Evolutionary conservation across 495 filamentous ascomycete genomes (phyloP).

Genomic region (Friedmanniomyces simplex): DNA sequence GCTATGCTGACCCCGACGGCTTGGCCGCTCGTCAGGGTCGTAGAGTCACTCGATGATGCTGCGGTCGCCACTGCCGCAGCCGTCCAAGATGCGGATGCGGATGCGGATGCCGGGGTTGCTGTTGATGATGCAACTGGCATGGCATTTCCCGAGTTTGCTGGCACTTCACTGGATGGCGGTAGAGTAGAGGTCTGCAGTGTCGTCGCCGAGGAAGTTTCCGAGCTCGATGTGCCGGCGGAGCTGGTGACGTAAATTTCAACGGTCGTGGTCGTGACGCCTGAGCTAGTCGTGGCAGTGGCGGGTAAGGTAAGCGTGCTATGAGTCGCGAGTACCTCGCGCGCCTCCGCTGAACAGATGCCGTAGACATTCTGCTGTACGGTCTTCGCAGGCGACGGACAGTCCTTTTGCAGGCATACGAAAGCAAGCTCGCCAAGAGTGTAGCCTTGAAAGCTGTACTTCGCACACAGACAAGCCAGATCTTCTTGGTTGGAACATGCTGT

Average conservation of each 20-base stretch:
- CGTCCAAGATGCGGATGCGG: neutral
- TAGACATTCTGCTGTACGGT: conserved; percentile 4
- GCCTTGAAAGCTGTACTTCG: conserved; percentile 15
- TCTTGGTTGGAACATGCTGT: neutral
- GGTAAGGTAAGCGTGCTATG: conserved; percentile 14
- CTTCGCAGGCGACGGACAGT: conserved; percentile 4
- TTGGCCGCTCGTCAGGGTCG: conserved; percentile 10
- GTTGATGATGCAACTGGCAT: neutral
- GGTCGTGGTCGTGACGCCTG: neutral
- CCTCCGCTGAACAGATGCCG: conserved; percentile 10
- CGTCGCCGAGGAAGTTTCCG: neutral
- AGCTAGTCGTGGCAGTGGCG: conserved; percentile 2
- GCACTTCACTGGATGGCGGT: no score
- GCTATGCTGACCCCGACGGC: conserved; percentile 18
- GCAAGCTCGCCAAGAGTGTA: conserved; percentile 22
- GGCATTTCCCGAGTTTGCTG: neutral
- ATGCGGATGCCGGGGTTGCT: no score
- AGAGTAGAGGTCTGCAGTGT: neutral
- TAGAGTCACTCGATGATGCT: neutral
- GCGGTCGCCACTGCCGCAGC: neutral
- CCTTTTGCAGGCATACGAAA: conserved; percentile 15
- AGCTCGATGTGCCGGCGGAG: neutral
- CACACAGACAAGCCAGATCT: conserved; percentile 16
- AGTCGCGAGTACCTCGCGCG: conserved; percentile 13
- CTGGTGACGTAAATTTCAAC: neutral